Evolutionary conservation across 176 grass and related monocot species (phyloP), one percentile per base, ranked within the genome.

Genomic region (Oryza australiensis): DNA sequence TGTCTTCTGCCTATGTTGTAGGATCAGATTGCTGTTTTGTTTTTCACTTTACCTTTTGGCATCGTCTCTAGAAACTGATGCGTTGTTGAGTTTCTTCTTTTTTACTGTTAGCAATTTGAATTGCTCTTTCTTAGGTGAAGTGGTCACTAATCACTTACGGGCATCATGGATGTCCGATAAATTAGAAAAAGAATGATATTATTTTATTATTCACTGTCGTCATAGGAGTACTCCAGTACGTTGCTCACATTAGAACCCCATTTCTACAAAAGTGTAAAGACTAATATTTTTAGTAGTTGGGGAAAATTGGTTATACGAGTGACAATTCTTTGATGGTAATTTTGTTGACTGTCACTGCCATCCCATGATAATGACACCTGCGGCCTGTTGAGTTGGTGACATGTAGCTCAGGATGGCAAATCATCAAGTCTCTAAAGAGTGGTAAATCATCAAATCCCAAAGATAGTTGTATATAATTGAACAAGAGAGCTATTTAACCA

Each of bases 51-150:
- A 43, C 48, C 57, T 73, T 28, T 0, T n/a, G n/a, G 9, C 26
- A 59, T 67, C 72, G 7, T 26, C 18, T 26, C 13, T 53, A 16
- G 82, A 46, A 75, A 30, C 30, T 69, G 30, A 30, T 64, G 29
- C 26, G 49, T 0, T 24, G 14, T 77, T 73, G 51, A 85, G 60
- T 73, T 45, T 45, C 14, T 28, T 77, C 7, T 30, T 66, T 75
- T 85, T 65, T 38, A 22, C 41, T 34, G 26, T 71, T 77, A 53
- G 22, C 41, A 85, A 70, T 69, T 81, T 75, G 59, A 62, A 9
- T 57, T 41, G 67, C 55, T 38, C 30, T 63, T 73, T 73, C 28
- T 24, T 72, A 51, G 55, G 55, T 60, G 55, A 60, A 60, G 55
- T 60, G 55, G 2, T 60, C 55, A 23, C n/a, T 24, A 20, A 7